Evolutionary conservation across 352 stramenopile genomes (phyloP).

Genomic region (Pythium grandisporangium): DNA sequence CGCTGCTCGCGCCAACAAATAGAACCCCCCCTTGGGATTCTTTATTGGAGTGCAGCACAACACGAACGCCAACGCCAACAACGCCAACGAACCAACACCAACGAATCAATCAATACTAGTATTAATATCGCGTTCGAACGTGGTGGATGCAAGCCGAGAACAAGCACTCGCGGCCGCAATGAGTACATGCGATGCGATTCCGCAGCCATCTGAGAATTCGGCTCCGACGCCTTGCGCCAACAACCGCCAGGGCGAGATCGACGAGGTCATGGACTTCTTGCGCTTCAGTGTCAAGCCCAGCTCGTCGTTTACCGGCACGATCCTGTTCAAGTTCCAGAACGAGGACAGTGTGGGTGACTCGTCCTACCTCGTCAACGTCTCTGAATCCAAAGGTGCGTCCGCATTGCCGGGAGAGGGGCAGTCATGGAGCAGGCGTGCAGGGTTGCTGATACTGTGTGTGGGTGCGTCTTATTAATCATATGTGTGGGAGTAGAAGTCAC

Average conservation of each 20-base stretch:
- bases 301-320: constrained; percentile 65
- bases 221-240: not conserved
- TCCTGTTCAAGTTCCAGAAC: constrained; percentile 80
- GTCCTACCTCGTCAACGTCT: constrained; percentile 64
- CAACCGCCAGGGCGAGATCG: constrained; percentile 63
- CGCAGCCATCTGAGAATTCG: too few relatives aligned
- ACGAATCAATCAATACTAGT: not conserved
- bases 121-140: too few relatives aligned
- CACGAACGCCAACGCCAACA: not conserved
- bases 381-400: constrained; percentile 23
- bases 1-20: too few relatives aligned
- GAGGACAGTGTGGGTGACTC: constrained; percentile 25
- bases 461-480: constrained; percentile 1
- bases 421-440: not conserved
- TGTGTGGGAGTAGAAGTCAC: constrained; percentile 21
- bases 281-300: constrained; percentile 72
- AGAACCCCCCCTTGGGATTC: too few relatives aligned
- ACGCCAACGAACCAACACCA: not conserved
- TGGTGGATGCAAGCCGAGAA: too few relatives aligned
- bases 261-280: constrained; percentile 85
- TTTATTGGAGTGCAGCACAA: not conserved
- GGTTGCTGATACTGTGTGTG: not conserved
- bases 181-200: too few relatives aligned
- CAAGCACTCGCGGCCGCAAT: too few relatives aligned
- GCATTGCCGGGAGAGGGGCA: too few relatives aligned